Conservation (phyloP, 2,329 filamentous ascomycete species). For the Metarhizium guizhouense region DNA sequence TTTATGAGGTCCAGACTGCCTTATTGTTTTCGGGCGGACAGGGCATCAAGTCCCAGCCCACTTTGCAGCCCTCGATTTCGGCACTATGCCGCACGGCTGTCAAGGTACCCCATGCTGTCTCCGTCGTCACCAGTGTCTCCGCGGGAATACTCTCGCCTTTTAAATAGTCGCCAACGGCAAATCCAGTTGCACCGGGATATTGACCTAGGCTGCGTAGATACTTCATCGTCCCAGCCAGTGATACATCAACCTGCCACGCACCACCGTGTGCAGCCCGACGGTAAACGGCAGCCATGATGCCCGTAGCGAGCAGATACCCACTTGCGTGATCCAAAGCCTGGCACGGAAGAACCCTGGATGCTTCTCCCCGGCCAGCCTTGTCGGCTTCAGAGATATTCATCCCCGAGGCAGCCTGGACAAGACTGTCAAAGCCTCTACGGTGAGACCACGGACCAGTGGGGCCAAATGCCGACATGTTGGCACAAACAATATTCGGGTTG, state of each 20-base stretch:
- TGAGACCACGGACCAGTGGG: constrained; percentile 29
- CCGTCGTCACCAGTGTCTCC: constrained; percentile 32
- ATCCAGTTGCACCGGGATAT: constrained; percentile 33
- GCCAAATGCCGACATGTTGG: constrained; percentile 45
- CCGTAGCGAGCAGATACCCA: constrained; percentile 46
- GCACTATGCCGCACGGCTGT: constrained; percentile 39
- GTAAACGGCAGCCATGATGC: constrained; percentile 42
- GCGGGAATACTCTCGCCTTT: background rate
- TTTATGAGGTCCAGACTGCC: constrained; percentile 34
- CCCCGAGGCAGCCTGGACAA: constrained; percentile 42
- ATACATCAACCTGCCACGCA: constrained; percentile 44
- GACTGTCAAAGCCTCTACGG: constrained; percentile 44
- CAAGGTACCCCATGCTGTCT: constrained; percentile 36
- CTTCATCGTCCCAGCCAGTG: constrained; percentile 45
- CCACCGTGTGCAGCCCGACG: constrained; percentile 30
- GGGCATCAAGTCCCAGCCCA: constrained; percentile 44
- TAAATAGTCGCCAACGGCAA: constrained; percentile 17
- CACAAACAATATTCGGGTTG: constrained; percentile 37
- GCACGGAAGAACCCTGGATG: constrained; percentile 28
- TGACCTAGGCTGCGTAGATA: constrained; percentile 47
- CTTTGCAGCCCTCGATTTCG: constrained; percentile 30
- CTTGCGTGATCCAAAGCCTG: constrained; percentile 48
- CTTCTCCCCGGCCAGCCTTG: constrained; percentile 13
- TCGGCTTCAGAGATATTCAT: constrained; percentile 47
- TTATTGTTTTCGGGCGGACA: constrained; percentile 9